Conservation (phyloP, 257 asterid genomes). For the Leonotis leonurus region DNA sequence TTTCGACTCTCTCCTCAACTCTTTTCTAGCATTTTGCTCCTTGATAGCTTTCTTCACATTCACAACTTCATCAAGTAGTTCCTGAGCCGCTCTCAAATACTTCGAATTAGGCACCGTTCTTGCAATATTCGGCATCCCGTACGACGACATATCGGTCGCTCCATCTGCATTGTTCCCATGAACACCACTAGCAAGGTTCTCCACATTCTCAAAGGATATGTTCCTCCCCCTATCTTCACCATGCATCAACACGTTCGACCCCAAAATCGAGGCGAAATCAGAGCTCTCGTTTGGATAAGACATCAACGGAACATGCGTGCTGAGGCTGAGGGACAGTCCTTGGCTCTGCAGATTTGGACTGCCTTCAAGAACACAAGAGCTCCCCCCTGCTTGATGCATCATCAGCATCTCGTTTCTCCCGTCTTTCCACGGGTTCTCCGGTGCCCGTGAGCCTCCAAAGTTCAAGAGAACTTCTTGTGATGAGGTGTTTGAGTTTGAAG, state of each 20-base stretch:
- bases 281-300: conserved; percentile 34
- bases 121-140: conserved; percentile 34
- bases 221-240: conserved; percentile 32
- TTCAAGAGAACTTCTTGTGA: conserved; percentile 38
- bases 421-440: conserved; percentile 44
- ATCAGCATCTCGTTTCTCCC: conserved; percentile 35
- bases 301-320: conserved; percentile 45
- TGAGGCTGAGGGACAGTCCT: conserved; percentile 76
- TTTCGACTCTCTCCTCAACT: conserved; percentile 26
- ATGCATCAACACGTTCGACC: conserved; percentile 20
- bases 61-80: conserved; percentile 76
- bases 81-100: conserved; percentile 70
- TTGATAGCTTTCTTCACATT: conserved; percentile 56
- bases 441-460: conserved; percentile 36
- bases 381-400: conserved; percentile 27
- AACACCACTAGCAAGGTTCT: conserved; percentile 19
- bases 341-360: conserved; percentile 39
- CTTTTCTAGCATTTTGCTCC: conserved; percentile 37
- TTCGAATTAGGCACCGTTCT: conserved; percentile 52
- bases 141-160: conserved; percentile 28
- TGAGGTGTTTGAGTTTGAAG: conserved; percentile 35
- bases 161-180: not conserved
- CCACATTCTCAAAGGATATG: conserved; percentile 31
- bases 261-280: conserved; percentile 36
- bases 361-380: conserved; percentile 34